Conservation (phyloP, 2,329 filamentous ascomycete species). For the Colletotrichum destructivum region DNA sequence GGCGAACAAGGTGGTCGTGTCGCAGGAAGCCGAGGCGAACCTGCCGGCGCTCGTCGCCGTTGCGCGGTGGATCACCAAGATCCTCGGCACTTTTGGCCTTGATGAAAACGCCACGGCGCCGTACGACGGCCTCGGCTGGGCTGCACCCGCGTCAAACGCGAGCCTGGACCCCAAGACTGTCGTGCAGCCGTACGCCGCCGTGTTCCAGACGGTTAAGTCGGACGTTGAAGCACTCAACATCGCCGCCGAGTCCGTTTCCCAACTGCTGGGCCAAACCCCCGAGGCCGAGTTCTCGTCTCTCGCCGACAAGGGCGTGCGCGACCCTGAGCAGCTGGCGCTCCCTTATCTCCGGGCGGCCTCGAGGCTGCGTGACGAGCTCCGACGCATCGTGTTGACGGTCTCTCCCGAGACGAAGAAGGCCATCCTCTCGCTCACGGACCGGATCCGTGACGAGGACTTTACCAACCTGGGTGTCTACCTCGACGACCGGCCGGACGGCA, state of each 20-base stretch:
- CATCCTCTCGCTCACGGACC: slow-evolving; percentile 83
- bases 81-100: slow-evolving; percentile 88
- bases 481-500: slow-evolving; percentile 80
- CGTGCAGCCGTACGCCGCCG: slow-evolving; percentile 61
- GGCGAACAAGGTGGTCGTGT: slow-evolving; percentile 73
- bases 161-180: slow-evolving; percentile 61
- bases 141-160: slow-evolving; percentile 53
- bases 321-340: slow-evolving; percentile 67
- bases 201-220: slow-evolving; percentile 60
- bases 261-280: slow-evolving; percentile 61
- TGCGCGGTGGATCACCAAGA: slow-evolving; percentile 85
- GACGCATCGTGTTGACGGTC: slow-evolving; percentile 65
- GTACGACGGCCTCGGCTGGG: slow-evolving; percentile 72
- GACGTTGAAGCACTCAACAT: slow-evolving; percentile 66
- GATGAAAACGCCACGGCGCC: slow-evolving; percentile 72
- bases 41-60: slow-evolving; percentile 67
- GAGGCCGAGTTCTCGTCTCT: slow-evolving; percentile 63
- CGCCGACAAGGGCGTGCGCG: slow-evolving; percentile 61
- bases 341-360: slow-evolving; percentile 71
- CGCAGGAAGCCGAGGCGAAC: slow-evolving; percentile 57
- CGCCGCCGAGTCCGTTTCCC: slow-evolving; percentile 59
- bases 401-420: slow-evolving; percentile 74
- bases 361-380: slow-evolving; percentile 73
- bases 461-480: slow-evolving; percentile 89
- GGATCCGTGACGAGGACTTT: slow-evolving; percentile 84